A percentile compares a stretch with the other conserved stretches of the same genome.
phyloP scores from a whole-genome alignment of 768 basidiomycete species.

The Mycena pura region DNA sequence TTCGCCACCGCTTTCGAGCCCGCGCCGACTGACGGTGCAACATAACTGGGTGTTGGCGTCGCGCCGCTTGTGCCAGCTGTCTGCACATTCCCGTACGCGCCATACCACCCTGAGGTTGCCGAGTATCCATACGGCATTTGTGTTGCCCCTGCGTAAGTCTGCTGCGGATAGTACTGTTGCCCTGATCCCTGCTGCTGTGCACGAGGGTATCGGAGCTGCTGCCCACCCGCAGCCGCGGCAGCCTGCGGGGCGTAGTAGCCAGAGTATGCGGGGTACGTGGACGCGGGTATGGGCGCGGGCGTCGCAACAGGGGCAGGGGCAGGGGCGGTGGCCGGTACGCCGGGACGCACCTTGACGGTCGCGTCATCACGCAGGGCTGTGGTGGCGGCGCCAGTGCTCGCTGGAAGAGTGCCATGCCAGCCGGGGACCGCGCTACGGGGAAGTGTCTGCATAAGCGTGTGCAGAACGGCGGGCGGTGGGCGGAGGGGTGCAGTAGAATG shows the following conservation, averaged over 20 bases:
- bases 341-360: slow-evolving; percentile 66
- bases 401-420: slow-evolving; percentile 78
- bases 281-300: slow-evolving; percentile 35
- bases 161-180: not conserved
- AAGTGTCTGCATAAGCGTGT: slow-evolving; percentile 73
- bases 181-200: not conserved
- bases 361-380: slow-evolving; percentile 76
- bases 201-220: slow-evolving; percentile 4
- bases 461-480: slow-evolving; percentile 70
- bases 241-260: slow-evolving; percentile 30
- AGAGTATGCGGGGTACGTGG: not conserved
- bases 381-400: slow-evolving; percentile 46
- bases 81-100: slow-evolving; percentile 19
- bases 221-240: slow-evolving; percentile 23
- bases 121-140: slow-evolving; percentile 18
- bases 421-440: slow-evolving; percentile 64
- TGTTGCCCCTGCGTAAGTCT: slow-evolving; percentile 3
- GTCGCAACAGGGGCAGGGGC: too few relatives aligned
- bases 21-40: slow-evolving; percentile 29
- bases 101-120: not conserved
- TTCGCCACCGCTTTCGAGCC: slow-evolving; percentile 60
- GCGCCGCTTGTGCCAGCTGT: slow-evolving; percentile 24
- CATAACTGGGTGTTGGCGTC: not conserved
- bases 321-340: slow-evolving; percentile 42
- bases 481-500: slow-evolving; percentile 52